phyloP scores from a whole-genome alignment of 768 basidiomycete species.

The Hypholoma sublateritium region DNA sequence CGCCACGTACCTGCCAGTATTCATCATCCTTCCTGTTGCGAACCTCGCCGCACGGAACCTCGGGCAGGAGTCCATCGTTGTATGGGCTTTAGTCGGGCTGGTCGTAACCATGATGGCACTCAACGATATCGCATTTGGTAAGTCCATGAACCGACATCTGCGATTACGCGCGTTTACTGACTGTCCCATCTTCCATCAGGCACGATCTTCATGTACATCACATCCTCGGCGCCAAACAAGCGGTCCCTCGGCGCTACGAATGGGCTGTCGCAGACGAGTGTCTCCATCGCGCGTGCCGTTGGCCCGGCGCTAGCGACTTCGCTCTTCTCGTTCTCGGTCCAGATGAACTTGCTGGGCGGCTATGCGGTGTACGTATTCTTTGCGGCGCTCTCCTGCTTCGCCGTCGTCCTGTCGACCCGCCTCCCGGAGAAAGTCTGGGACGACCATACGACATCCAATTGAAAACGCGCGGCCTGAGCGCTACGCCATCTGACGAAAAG shows the following conservation, averaged over 20 bases:
- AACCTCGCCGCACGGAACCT: constrained; percentile 36
- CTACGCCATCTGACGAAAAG: neutral
- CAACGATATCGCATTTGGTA: constrained; percentile 46
- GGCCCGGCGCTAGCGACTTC: constrained; percentile 51
- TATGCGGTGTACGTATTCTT: constrained; percentile 45
- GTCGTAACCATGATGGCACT: constrained; percentile 32
- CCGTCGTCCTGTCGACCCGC: constrained; percentile 28
- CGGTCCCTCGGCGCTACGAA: constrained; percentile 51
- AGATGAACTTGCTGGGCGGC: constrained; percentile 45
- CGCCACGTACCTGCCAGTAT: constrained; percentile 34
- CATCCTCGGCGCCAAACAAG: constrained; percentile 47
- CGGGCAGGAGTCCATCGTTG: constrained; percentile 31
- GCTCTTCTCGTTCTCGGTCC: constrained; percentile 51
- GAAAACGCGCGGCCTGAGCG: neutral
- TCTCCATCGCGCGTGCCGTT: constrained; percentile 45
- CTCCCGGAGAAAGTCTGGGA: constrained; percentile 41
- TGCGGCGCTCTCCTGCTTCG: constrained; percentile 28
- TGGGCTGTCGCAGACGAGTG: constrained; percentile 46
- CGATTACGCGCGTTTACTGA: neutral
- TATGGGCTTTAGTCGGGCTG: constrained; percentile 36
- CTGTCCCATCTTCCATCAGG: constrained; percentile 25
- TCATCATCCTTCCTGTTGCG: constrained; percentile 47
- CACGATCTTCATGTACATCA: constrained; percentile 51
- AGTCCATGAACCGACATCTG: constrained; percentile 13
- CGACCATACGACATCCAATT: constrained; percentile 5